These are phyloP conservation scores for Trichaptum fuscoviolaceum DNA, from an alignment of 768 basidiomycete species.

Conservation along the genomic window DNA sequence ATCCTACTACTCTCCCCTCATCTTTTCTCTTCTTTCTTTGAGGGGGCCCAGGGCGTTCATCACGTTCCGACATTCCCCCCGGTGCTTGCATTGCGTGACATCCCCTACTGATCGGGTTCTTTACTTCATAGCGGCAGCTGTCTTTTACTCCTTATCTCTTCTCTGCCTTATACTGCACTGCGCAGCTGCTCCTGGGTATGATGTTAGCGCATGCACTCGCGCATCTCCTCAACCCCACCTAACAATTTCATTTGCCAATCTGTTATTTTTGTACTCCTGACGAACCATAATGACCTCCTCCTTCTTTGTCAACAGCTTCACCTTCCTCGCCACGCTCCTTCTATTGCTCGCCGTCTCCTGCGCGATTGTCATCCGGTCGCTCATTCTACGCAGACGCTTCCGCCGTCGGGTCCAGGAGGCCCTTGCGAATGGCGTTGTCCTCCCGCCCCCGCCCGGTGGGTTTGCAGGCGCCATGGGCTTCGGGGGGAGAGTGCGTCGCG, in stretches of 20 bases:
- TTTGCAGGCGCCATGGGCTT: slow-evolving; percentile 31
- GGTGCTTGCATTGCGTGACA: neutral
- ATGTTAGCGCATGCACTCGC: neutral
- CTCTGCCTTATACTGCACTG: neutral
- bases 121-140: neutral
- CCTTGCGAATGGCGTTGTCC: slow-evolving; percentile 43
- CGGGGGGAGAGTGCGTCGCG: slow-evolving; percentile 20
- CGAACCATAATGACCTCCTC: neutral
- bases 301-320: slow-evolving; percentile 39
- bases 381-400: slow-evolving; percentile 53
- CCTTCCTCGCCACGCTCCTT: slow-evolving; percentile 68
- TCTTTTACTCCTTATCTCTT: too few species aligned
- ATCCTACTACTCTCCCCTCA: neutral
- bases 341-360: slow-evolving; percentile 61
- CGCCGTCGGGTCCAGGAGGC: slow-evolving; percentile 49
- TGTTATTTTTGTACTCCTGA: neutral
- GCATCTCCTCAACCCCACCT: neutral
- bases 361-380: slow-evolving; percentile 59
- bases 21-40: neutral
- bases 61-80: neutral
- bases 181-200: neutral
- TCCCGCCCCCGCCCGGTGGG: slow-evolving; percentile 27
- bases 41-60: neutral
- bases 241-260: neutral
- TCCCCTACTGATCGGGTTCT: neutral